These are phyloP conservation scores for Echites panduratus DNA, from an alignment of 257 asterid species.

Conservation along the genomic window DNA sequence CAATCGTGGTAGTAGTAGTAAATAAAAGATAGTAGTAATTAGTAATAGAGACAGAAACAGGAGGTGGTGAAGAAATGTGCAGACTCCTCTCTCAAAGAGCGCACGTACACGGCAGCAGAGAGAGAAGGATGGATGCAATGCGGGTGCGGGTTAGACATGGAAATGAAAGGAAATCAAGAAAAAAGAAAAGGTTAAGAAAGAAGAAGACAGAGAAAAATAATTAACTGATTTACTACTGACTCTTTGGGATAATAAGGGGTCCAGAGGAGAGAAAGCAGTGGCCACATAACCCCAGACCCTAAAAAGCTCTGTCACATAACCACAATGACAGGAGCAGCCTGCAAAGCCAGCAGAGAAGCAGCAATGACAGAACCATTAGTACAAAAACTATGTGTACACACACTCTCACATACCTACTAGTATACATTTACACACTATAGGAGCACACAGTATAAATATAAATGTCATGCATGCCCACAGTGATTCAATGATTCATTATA, in stretches of 20 bases:
- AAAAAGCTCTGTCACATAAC: conserved; percentile 53
- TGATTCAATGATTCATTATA: conserved; percentile 28
- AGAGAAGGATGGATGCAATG: conserved; percentile 12
- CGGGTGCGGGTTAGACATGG: conserved; percentile 14
- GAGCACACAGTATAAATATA: conserved; percentile 11
- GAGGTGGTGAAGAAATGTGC: conserved; percentile 12
- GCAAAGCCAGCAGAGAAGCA: conserved; percentile 15
- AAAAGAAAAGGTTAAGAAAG: background rate
- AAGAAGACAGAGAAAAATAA: conserved; percentile 13
- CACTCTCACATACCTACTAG: background rate
- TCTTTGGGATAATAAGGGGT: conserved; percentile 36
- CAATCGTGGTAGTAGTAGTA: background rate
- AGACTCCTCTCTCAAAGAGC: background rate
- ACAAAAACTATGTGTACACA: conserved; percentile 17
- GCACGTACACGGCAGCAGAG: conserved; percentile 6
- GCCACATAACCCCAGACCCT: conserved; percentile 30
- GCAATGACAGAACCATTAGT: conserved; percentile 20
- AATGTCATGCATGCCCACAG: conserved; percentile 27
- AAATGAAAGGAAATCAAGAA: background rate
- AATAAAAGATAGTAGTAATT: background rate
- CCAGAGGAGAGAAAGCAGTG: conserved; percentile 24
- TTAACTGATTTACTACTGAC: conserved; percentile 23
- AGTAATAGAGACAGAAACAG: background rate
- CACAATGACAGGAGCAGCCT: conserved; percentile 32
- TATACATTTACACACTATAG: background rate